Evolutionary conservation across 225 moss, liverwort and hornwort genomes (phyloP), one percentile per base, ranked within the genome.

Genomic region (Marchantia polymorpha): DNA sequence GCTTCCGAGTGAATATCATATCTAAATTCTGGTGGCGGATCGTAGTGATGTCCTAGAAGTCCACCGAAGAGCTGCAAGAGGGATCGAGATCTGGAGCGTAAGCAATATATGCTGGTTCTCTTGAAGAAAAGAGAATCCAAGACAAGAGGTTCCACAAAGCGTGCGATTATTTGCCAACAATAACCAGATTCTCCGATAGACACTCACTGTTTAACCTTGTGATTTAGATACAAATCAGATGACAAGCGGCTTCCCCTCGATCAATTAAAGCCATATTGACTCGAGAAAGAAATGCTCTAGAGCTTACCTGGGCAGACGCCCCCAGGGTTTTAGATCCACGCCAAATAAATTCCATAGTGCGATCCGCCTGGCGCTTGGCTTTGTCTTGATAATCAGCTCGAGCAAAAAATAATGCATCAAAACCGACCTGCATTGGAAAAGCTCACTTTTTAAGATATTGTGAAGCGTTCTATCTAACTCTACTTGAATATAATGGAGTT

Each of bases 291-390:
- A 26, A 55, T 58, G 12, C 13, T 10, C 23, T 0, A 16, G 0
- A 6, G 7, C 56, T 69, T 77, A 94, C 92, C 93, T 99, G 80
- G 81, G 99, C 93, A 86, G 94, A 91, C 69, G 86, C 86, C 66
- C 99, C 95, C 65, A 99, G 84, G 51, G 93, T 92, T 80, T 92
- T 93, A 69, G 99, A 99, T 54, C 92, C 92, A 39, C 83, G 93
- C 99, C 99, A 99, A 53, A 99, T 79, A 52, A 99, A 91, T 88
- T 99, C 99, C 99, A 99, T 93, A 49, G 92, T 87, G 78, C 88
- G 89, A 46, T 91, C 92, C 82, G 86, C 84, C 63, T 92, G 92
- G 73, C 99, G 93, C 68, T 92, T 86, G 20, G 86, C 84, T 27
- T 92, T 83, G 23, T 99, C 99, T 86, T 95, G 92, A 81, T 92